Percentiles rank a stretch among this genome's conserved stretches.
Conservation (phyloP, 306 rosid species). For the Arachis stenosperma region DNA sequence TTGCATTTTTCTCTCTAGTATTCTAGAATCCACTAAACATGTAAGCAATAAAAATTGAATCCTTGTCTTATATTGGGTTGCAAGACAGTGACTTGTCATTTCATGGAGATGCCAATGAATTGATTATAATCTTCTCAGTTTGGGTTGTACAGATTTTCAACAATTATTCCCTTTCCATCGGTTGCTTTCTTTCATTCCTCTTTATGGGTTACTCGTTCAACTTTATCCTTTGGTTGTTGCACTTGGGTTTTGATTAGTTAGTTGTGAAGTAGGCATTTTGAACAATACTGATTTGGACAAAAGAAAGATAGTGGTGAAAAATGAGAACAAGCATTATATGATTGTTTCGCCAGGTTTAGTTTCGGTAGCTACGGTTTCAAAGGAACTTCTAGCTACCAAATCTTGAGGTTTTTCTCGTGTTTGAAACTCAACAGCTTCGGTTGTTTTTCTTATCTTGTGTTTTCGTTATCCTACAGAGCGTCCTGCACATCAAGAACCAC, state of each 20-base stretch:
- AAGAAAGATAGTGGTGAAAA: neutral
- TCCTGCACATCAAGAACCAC: constrained; percentile 80
- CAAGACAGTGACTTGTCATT: neutral
- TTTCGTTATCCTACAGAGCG: constrained; percentile 66
- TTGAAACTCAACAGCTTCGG: neutral
- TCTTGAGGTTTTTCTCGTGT: neutral
- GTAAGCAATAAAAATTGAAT: neutral
- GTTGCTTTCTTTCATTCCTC: neutral
- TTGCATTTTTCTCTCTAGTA: neutral
- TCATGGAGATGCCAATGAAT: neutral
- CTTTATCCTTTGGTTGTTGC: neutral
- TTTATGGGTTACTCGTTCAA: constrained; percentile 5
- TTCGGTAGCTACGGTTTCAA: neutral
- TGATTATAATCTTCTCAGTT: neutral
- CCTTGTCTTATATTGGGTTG: neutral
- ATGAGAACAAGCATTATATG: neutral
- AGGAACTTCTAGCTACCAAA: neutral
- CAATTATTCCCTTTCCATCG: neutral
- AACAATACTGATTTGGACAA: neutral
- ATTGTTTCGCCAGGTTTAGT: neutral
- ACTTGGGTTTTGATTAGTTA: neutral
- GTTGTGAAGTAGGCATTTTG: neutral
- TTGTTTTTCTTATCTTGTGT: constrained; percentile 2
- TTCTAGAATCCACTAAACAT: neutral
- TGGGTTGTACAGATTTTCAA: neutral